These are phyloP conservation scores for Choiromyces venosus DNA, from an alignment of 495 filamentous ascomycete species.

Conservation along the genomic window DNA sequence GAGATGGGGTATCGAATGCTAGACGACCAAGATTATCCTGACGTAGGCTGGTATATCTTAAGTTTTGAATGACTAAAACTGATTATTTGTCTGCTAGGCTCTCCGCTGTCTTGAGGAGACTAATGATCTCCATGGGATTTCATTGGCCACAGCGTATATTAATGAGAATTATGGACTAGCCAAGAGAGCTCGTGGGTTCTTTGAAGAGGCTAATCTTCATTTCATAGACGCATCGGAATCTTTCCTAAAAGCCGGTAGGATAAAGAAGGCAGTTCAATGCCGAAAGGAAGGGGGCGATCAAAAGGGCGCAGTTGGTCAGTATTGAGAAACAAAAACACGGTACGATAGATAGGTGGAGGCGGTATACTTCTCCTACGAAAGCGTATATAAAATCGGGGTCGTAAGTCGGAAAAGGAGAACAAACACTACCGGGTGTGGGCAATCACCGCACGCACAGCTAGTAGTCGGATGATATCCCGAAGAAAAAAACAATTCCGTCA, in stretches of 20 bases:
- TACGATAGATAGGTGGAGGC: no score
- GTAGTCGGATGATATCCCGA: no score
- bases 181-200: slow-evolving; percentile 8
- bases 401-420: no score
- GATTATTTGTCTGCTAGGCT: slow-evolving; percentile 14
- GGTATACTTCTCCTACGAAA: no score
- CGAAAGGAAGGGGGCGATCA: slow-evolving; percentile 19
- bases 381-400: no score
- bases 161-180: slow-evolving; percentile 11
- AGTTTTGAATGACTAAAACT: not conserved
- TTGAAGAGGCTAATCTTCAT: slow-evolving; percentile 2
- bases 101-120: slow-evolving; percentile 17
- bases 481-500: no score
- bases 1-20: slow-evolving; percentile 30
- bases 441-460: no score
- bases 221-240: slow-evolving; percentile 16
- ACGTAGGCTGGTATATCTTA: slow-evolving; percentile 3
- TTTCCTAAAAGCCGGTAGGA: slow-evolving; percentile 10
- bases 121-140: not conserved
- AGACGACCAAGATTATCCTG: slow-evolving; percentile 20
- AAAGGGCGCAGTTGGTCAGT: slow-evolving; percentile 23
- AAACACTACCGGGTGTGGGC: no score
- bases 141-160: slow-evolving; percentile 19
- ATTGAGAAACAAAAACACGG: no score
- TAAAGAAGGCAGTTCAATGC: slow-evolving; percentile 20